phyloP scores from a whole-genome alignment of 2,329 filamentous ascomycete genomes.

The Paramyrothecium roridum region DNA sequence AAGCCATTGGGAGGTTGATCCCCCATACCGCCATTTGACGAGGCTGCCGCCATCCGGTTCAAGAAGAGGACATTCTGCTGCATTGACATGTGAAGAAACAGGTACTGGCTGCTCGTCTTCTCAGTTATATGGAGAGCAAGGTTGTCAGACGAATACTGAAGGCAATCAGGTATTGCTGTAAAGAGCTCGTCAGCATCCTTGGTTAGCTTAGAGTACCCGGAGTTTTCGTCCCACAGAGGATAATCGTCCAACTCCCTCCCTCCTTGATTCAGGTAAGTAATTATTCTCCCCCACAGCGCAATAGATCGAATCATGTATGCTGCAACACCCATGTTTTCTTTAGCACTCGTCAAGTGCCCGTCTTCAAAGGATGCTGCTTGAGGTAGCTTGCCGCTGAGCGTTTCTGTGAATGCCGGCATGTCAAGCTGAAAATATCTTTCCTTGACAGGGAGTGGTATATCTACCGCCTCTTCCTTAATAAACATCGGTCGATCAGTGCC shows the following conservation, averaged over 20 bases:
- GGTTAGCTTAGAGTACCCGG: constrained; percentile 68
- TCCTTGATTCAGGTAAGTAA: constrained; percentile 86
- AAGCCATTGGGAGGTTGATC: constrained; percentile 76
- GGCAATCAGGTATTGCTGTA: constrained; percentile 61
- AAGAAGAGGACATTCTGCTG: constrained; percentile 90
- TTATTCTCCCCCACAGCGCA: constrained; percentile 84
- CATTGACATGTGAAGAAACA: constrained; percentile 86
- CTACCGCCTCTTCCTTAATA: constrained; percentile 82
- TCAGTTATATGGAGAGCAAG: constrained; percentile 81
- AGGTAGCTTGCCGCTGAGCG: constrained; percentile 67
- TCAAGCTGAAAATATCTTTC: constrained; percentile 89
- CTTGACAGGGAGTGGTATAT: constrained; percentile 86
- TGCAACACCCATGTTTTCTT: constrained; percentile 89
- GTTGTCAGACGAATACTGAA: constrained; percentile 80
- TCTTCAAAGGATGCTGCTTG: constrained; percentile 60
- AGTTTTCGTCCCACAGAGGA: constrained; percentile 80
- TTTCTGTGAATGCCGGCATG: constrained; percentile 83
- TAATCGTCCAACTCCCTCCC: constrained; percentile 75
- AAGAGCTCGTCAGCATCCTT: constrained; percentile 70
- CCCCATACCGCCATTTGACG: constrained; percentile 60
- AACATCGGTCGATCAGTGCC: constrained; percentile 91
- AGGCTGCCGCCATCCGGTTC: constrained; percentile 79
- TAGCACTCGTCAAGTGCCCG: constrained; percentile 63
- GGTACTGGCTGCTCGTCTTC: constrained; percentile 83
- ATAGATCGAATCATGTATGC: constrained; percentile 86